A percentile compares a stretch with the other conserved stretches of the same genome.
These are phyloP conservation scores for Paraconiothyrium brasiliense DNA, from an alignment of 2,329 filamentous ascomycete species.

Conservation along the genomic window DNA sequence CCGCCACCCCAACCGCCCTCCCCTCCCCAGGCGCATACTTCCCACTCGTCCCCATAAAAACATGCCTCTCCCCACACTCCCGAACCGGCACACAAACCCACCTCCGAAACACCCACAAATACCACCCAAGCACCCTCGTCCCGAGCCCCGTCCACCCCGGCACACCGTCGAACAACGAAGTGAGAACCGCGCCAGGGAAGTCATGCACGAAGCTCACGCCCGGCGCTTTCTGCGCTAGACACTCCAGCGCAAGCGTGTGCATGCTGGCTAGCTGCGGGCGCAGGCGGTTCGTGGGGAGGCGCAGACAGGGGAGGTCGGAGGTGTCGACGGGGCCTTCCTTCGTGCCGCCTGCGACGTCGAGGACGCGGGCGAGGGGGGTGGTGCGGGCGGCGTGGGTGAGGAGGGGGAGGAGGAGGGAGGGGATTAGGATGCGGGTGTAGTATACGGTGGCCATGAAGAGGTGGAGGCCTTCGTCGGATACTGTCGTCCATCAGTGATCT, in stretches of 20 bases:
- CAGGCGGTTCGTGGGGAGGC: conserved; percentile 15
- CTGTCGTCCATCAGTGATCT: neutral
- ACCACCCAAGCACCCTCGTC: neutral
- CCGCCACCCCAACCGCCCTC: neutral
- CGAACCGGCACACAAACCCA: conserved; percentile 9
- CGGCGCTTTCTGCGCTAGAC: neutral
- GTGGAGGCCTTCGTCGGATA: conserved; percentile 11
- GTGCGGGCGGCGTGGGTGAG: neutral
- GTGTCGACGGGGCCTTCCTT: conserved; percentile 34
- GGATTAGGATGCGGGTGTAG: conserved; percentile 14
- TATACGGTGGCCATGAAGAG: conserved; percentile 10
- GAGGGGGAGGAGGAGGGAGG: conserved; percentile 4
- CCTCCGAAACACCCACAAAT: neutral
- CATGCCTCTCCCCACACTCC: conserved; percentile 26
- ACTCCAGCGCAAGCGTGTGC: conserved; percentile 25
- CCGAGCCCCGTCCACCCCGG: neutral
- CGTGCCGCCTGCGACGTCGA: conserved; percentile 22
- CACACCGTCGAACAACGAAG: neutral
- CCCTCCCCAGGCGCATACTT: conserved; percentile 13
- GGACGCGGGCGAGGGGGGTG: conserved; percentile 4
- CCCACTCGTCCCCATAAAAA: conserved; percentile 14
- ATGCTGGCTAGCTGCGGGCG: conserved; percentile 30
- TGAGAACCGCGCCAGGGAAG: conserved; percentile 11
- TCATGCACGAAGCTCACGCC: conserved; percentile 17
- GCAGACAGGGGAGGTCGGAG: conserved; percentile 27